Conservation (phyloP, 257 asterid genomes). For the Rehmannia glutinosa region DNA sequence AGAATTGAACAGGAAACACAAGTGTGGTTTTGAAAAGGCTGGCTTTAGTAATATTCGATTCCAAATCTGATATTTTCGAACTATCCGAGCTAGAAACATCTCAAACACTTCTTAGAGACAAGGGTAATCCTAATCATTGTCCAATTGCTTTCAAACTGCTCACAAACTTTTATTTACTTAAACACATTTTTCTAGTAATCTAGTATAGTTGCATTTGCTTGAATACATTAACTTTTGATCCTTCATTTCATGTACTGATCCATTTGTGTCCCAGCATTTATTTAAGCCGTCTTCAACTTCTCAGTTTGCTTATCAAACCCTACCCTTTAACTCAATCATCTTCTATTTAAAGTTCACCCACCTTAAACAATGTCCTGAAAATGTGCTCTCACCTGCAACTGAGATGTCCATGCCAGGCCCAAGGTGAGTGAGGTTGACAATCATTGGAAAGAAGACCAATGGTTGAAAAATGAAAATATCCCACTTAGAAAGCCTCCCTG, state of each 20-base stretch:
- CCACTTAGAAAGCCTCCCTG: not conserved
- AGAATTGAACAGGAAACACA: slow-evolving; percentile 6
- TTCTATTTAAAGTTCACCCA: not conserved
- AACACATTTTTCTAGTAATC: not conserved
- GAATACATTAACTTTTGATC: not conserved
- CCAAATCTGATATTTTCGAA: not conserved
- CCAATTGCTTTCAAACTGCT: not conserved
- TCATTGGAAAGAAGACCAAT: not conserved
- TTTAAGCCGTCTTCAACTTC: not conserved
- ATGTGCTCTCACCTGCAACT: not conserved
- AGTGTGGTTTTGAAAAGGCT: slow-evolving; percentile 8
- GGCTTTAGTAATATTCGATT: not conserved
- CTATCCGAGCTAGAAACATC: not conserved
- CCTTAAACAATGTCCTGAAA: not conserved
- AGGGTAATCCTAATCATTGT: not conserved
- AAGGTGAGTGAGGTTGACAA: not conserved
- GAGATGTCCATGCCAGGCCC: not conserved
- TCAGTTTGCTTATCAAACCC: too few relatives aligned
- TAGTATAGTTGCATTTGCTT: not conserved
- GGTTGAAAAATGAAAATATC: not conserved
- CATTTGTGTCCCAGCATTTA: not conserved
- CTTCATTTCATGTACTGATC: not conserved
- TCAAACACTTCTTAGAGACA: not conserved
- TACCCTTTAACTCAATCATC: not conserved
- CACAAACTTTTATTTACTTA: not conserved